Base-by-base conservation (phyloP, 2,329 filamentous ascomycete species). In the Biscogniauxia sp. region DNA sequence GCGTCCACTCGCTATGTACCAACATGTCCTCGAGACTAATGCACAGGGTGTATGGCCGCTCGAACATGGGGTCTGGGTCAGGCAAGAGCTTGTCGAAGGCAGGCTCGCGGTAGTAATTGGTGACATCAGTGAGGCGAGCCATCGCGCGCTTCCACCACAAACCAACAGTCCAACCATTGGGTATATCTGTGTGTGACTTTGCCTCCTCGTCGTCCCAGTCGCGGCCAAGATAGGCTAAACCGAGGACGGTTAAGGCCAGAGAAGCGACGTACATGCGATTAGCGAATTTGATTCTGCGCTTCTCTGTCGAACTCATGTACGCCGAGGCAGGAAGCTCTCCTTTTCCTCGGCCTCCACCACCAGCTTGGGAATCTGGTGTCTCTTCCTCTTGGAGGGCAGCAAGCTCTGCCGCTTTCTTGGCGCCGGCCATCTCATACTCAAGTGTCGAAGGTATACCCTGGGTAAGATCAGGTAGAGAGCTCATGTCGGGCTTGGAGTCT, bases 51-150 rank as follows among this genome's bases (percentile, higher is more conserved):
- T 97, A 97, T 9, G 94, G 94, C 54, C 91, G 90, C 68, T 90
- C 88, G 71, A 93, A 88, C 58, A 86, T 85, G 19, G 92, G 90
- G 66, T 96, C 89, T 50, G 88, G 83, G 67, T 94, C 89, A 6
- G 92, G 95, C 20, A 99, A 83, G 61, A 99, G 84, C 81, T 97
- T 97, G 60, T 92, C 88, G 76, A 98, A 98, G 8, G 93, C 90
- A 2, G 95, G 95, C 71, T 98, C 94, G 68, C 94, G 94, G 80
- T 98, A 99, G 81, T 98, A 98, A 67, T 88, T 90, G 63, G 95
- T 83, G 60, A 92, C 86, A 65, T 91, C 88, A 63, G 82, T 83
- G 69, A 92, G 81, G 57, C 95, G 88, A 57, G 93, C 89, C 70
- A 83, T 88, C 56, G 89, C 87, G 61, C 95, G 91, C 69, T 87